These are phyloP conservation scores for Wakefieldia striispora DNA, from an alignment of 768 basidiomycete genomes.

Conservation along the genomic window DNA sequence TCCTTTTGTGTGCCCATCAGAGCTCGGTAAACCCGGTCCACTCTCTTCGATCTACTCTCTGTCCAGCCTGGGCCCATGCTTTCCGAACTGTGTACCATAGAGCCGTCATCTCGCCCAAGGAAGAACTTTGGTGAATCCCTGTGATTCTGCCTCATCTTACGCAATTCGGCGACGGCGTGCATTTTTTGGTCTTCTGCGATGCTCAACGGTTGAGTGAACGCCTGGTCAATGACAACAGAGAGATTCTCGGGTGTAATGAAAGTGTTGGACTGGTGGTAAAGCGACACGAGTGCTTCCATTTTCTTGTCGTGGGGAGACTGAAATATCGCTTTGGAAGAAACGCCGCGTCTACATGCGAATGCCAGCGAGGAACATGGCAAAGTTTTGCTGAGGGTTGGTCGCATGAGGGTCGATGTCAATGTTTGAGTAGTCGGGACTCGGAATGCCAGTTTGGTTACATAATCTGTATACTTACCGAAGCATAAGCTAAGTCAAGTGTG, in stretches of 20 bases:
- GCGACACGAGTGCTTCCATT: slow-evolving; percentile 70
- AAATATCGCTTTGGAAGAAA: slow-evolving; percentile 20
- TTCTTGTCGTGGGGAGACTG: slow-evolving; percentile 28
- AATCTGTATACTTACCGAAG: too few species aligned
- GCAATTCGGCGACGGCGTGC: slow-evolving; percentile 14
- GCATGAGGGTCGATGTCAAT: slow-evolving; percentile 10
- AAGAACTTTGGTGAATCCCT: slow-evolving; percentile 22
- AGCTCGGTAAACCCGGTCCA: slow-evolving; percentile 23
- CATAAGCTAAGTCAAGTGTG: too few species aligned
- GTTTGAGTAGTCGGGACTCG: background rate
- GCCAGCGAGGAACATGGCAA: slow-evolving; percentile 7
- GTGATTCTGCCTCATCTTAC: slow-evolving; percentile 10
- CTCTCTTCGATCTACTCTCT: slow-evolving; percentile 25
- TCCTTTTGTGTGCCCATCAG: slow-evolving; percentile 30
- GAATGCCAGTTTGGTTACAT: too few species aligned
- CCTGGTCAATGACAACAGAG: slow-evolving; percentile 58
- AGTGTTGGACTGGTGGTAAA: slow-evolving; percentile 72
- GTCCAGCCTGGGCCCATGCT: slow-evolving; percentile 32
- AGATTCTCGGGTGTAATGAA: slow-evolving; percentile 76
- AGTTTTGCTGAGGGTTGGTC: slow-evolving; percentile 2
- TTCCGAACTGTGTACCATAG: slow-evolving; percentile 8
- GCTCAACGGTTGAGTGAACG: slow-evolving; percentile 41
- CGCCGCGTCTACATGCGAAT: slow-evolving; percentile 10
- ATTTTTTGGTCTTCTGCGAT: slow-evolving; percentile 19
- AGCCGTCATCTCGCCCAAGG: slow-evolving; percentile 26